phyloP scores from a whole-genome alignment of 345 rosid species.

The Psidium friedrichsthalianum region DNA sequence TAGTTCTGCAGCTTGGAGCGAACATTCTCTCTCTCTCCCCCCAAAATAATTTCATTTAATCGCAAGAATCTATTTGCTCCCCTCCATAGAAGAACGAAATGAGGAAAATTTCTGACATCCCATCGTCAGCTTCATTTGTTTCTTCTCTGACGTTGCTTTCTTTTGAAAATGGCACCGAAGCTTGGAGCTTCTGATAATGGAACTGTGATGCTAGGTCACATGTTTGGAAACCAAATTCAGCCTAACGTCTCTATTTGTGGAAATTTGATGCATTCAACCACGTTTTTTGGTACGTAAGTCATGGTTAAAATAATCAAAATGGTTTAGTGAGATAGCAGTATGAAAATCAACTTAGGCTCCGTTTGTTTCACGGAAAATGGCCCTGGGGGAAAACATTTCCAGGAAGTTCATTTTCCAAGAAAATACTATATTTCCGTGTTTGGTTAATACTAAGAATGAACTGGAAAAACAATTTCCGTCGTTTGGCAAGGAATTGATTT shows the following conservation, averaged over 20 bases:
- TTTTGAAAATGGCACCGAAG: not conserved
- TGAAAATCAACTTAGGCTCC: not conserved
- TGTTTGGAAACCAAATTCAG: not conserved
- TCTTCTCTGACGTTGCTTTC: not conserved
- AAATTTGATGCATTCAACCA: not conserved
- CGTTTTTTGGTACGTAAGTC: not conserved
- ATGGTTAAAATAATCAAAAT: not conserved
- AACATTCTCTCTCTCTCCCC: not conserved
- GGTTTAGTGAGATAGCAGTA: not conserved
- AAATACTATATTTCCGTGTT: too few species aligned
- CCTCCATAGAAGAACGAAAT: not conserved
- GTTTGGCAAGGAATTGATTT: too few species aligned
- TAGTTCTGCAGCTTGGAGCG: not conserved
- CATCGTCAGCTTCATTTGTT: too few species aligned
- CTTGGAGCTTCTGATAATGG: not conserved
- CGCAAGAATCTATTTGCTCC: not conserved
- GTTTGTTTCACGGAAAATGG: too few species aligned
- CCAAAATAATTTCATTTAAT: not conserved
- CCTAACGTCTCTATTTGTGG: not conserved
- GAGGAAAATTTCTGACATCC: not conserved
- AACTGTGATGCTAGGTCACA: not conserved
- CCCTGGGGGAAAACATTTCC: too few species aligned
- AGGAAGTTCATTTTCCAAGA: too few species aligned
- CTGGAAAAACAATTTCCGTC: too few species aligned
- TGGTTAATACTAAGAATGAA: too few species aligned